phyloP scores from a whole-genome alignment of 306 rosid genomes.

The Vachellia collinsii region DNA sequence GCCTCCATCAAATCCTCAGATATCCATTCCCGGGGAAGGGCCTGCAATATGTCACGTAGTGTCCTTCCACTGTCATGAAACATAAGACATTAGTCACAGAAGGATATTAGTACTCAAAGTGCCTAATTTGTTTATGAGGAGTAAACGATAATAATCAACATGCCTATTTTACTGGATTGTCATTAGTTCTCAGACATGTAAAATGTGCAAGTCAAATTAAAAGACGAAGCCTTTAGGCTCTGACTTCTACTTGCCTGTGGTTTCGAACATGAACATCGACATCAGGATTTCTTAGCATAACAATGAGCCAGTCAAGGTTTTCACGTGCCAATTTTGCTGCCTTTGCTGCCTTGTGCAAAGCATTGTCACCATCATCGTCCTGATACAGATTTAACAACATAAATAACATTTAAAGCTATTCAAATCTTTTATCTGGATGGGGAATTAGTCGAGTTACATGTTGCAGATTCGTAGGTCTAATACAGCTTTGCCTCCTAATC shows the following conservation, averaged over 20 bases:
- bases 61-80: slow-evolving; percentile 68
- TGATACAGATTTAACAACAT: slow-evolving; percentile 37
- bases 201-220: slow-evolving; percentile 16
- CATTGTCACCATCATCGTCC: slow-evolving; percentile 81
- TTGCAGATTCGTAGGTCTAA: neutral
- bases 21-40: slow-evolving; percentile 81
- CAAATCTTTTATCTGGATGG: neutral
- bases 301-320: slow-evolving; percentile 77
- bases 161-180: neutral
- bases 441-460: neutral
- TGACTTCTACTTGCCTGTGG: slow-evolving; percentile 64
- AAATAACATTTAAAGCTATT: neutral
- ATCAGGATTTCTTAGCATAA: slow-evolving; percentile 63
- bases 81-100: slow-evolving; percentile 21
- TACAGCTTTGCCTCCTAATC: neutral
- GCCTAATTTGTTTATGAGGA: slow-evolving; percentile 2
- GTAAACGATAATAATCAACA: neutral
- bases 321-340: slow-evolving; percentile 76
- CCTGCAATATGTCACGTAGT: slow-evolving; percentile 64
- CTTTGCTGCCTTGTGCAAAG: slow-evolving; percentile 78
- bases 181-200: neutral
- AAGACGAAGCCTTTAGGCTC: neutral
- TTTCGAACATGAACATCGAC: slow-evolving; percentile 73
- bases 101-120: neutral
- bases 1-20: slow-evolving; percentile 83